A percentile compares a stretch with the other conserved stretches of the same genome.
These are phyloP conservation scores for Thinopyrum elongatum DNA, from an alignment of 176 grass and related monocot genomes.

Conservation along the genomic window DNA sequence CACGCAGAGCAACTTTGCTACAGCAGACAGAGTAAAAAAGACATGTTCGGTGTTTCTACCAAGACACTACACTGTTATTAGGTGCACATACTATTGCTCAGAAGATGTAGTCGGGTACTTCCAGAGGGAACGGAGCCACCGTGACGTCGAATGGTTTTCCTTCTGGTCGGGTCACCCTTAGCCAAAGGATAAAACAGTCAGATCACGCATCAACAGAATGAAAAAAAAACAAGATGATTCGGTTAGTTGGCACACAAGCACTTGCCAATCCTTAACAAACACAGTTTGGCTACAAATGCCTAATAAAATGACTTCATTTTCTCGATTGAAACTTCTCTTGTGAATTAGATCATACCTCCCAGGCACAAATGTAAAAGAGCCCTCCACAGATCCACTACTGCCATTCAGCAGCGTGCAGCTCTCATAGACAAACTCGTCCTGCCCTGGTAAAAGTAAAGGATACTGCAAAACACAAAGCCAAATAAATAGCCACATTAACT, in stretches of 20 bases:
- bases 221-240: background rate
- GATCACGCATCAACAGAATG: background rate
- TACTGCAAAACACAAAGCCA: conserved; percentile 52
- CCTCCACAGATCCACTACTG: conserved; percentile 74
- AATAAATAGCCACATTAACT: background rate
- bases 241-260: background rate
- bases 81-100: conserved; percentile 22
- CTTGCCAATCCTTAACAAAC: background rate
- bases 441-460: conserved; percentile 57
- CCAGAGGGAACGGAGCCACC: conserved; percentile 60
- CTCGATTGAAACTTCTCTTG: background rate
- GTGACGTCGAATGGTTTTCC: conserved; percentile 68
- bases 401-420: conserved; percentile 54
- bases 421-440: conserved; percentile 90
- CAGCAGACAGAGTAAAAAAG: background rate
- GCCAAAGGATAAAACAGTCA: conserved; percentile 24
- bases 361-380: conserved; percentile 86
- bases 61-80: background rate
- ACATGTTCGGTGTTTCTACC: background rate
- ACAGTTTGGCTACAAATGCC: background rate
- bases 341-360: conserved; percentile 58
- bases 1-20: background rate
- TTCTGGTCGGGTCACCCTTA: conserved; percentile 68
- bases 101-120: conserved; percentile 65
- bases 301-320: background rate